A percentile compares a stretch with the other conserved stretches of the same genome.
Conservation (phyloP, 2,329 filamentous ascomycete genomes). For the Trichoderma citrinoviride region DNA sequence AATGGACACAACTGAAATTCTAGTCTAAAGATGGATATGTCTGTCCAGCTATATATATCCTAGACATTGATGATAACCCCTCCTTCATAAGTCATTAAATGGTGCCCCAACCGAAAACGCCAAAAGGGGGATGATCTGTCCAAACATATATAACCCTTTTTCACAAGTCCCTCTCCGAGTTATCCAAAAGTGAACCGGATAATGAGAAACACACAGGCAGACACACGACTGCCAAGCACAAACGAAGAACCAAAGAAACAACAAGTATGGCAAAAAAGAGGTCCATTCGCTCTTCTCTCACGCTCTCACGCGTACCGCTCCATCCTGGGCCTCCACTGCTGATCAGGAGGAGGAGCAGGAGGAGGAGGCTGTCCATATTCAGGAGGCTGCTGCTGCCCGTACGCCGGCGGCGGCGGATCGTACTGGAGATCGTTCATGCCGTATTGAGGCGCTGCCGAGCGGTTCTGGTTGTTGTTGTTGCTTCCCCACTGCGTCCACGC, state of each 20-base stretch:
- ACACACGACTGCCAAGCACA: background rate
- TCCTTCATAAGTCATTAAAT: slow-evolving; percentile 15
- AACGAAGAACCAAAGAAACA: background rate
- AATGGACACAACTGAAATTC: no score
- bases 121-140: background rate
- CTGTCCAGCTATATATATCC: background rate
- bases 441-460: background rate
- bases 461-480: slow-evolving; percentile 3
- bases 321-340: slow-evolving; percentile 25
- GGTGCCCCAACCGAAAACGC: slow-evolving; percentile 1
- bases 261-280: background rate
- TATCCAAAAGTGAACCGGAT: background rate
- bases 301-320: slow-evolving; percentile 33
- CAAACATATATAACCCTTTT: background rate
- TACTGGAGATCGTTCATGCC: background rate
- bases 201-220: background rate
- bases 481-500: slow-evolving; percentile 24
- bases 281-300: no score
- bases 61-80: no score
- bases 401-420: slow-evolving; percentile 16
- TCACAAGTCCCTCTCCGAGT: background rate
- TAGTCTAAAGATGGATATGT: slow-evolving; percentile 5
- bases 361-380: slow-evolving; percentile 1
- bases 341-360: background rate
- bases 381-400: slow-evolving; percentile 10